Evolutionary conservation across 2,329 filamentous ascomycete species (phyloP).

Genomic region (Cladosporium colombiae): DNA sequence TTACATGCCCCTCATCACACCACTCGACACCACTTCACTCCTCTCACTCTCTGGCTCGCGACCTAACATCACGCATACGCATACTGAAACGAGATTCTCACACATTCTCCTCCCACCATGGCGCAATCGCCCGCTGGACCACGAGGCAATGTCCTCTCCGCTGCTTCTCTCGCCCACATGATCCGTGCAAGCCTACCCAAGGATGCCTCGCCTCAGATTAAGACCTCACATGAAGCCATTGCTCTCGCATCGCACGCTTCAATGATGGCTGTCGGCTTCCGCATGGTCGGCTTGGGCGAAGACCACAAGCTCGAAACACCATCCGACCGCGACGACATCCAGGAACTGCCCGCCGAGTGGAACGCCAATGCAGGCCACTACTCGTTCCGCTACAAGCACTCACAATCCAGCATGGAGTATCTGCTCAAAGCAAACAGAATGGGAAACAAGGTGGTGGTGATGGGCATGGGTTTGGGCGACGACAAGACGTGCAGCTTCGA

Average conservation of each 20-base stretch:
- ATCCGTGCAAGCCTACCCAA: constrained; percentile 49
- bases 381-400: constrained; percentile 83
- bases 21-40: neutral
- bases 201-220: constrained; percentile 49
- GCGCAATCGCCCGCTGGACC: constrained; percentile 11
- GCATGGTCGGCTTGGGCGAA: constrained; percentile 79
- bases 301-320: constrained; percentile 62
- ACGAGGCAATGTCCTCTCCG: constrained; percentile 46
- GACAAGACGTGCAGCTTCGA: constrained; percentile 81
- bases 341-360: constrained; percentile 75
- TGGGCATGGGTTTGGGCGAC: constrained; percentile 75
- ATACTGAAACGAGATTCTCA: neutral
- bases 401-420: constrained; percentile 81
- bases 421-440: constrained; percentile 80
- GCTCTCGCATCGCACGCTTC: constrained; percentile 82
- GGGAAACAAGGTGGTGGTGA: constrained; percentile 79
- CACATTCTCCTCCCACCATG: neutral
- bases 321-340: constrained; percentile 46
- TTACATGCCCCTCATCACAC: neutral
- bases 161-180: constrained; percentile 43
- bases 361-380: constrained; percentile 70
- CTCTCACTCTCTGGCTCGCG: neutral
- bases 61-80: neutral
- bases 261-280: constrained; percentile 77
- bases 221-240: constrained; percentile 76